A percentile compares a stretch with the other conserved stretches of the same genome.
phyloP scores from a whole-genome alignment of 2,329 filamentous ascomycete genomes.

The Thermomyces lanuginosus region DNA sequence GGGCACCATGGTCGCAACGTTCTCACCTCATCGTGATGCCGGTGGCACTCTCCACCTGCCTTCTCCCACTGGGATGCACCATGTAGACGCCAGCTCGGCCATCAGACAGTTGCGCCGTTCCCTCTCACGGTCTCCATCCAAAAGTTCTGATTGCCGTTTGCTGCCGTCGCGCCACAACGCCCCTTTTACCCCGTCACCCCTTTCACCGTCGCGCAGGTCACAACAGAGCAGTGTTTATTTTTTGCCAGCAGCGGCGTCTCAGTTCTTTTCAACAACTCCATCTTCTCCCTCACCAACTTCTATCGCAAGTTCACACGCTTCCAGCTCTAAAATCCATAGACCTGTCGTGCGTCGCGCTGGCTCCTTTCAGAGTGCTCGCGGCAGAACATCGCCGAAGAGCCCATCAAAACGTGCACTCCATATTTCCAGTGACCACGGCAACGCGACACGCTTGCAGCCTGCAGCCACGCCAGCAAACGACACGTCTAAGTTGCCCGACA shows the following conservation, averaged over 20 bases:
- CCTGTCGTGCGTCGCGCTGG: slow-evolving; percentile 25
- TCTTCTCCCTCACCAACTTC: slow-evolving; percentile 30
- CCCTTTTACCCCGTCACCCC: slow-evolving; percentile 34
- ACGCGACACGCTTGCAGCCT: slow-evolving; percentile 39
- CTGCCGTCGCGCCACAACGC: slow-evolving; percentile 33
- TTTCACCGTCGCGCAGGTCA: slow-evolving; percentile 42
- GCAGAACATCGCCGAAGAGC: slow-evolving; percentile 60
- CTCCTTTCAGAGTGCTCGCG: slow-evolving; percentile 28
- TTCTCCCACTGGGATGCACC: slow-evolving; percentile 68
- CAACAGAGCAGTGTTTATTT: slow-evolving; percentile 22
- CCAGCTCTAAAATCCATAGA: slow-evolving; percentile 45
- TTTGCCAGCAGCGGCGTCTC: slow-evolving; percentile 4
- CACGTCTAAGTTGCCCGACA: too few species aligned
- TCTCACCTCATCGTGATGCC: slow-evolving; percentile 33
- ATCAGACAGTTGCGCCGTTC: slow-evolving; percentile 74
- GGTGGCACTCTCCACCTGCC: slow-evolving; percentile 73
- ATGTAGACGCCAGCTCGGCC: slow-evolving; percentile 65
- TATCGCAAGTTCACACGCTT: slow-evolving; percentile 48
- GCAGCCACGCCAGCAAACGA: slow-evolving; percentile 31
- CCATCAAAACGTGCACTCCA: slow-evolving; percentile 64
- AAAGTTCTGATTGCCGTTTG: slow-evolving; percentile 53
- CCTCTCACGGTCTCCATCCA: slow-evolving; percentile 84
- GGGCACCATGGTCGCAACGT: slow-evolving; percentile 30
- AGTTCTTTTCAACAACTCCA: slow-evolving; percentile 1
- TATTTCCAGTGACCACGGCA: slow-evolving; percentile 54